A percentile compares a stretch with the other conserved stretches of the same genome.
Conservation (phyloP, 225 moss, liverwort and hornwort genomes). For the Takakia lepidozioides region DNA sequence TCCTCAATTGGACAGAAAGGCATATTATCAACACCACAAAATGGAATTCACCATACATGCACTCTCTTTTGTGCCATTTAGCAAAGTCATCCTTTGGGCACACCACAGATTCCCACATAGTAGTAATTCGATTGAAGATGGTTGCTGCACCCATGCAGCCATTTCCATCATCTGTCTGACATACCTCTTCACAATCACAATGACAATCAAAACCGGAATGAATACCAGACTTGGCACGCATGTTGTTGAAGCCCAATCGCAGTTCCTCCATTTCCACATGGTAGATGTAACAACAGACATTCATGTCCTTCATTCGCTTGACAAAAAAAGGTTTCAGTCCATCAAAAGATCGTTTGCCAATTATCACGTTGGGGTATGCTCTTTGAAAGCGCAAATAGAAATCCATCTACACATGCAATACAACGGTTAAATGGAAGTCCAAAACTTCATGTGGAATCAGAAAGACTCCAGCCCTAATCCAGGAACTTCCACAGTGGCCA, state of each 20-base stretch:
- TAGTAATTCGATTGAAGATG: background rate
- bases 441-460: no score
- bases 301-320: background rate
- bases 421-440: no score
- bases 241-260: background rate
- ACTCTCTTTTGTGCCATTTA: background rate
- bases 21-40: slow-evolving; percentile 1
- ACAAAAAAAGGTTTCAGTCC: background rate
- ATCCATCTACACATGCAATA: no score
- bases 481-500: no score
- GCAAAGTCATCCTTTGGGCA: background rate
- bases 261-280: no score
- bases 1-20: background rate
- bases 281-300: background rate
- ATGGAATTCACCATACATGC: background rate
- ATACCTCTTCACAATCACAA: background rate
- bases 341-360: background rate
- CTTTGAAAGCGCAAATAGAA: no score
- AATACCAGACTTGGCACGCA: background rate
- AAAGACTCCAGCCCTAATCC: no score
- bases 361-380: no score
- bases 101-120: background rate
- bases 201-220: background rate
- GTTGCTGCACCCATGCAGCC: background rate
- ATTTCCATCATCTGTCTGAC: background rate